Conservation (phyloP, 2,329 filamentous ascomycete species). For the Pseudogymnoascus sp. region DNA sequence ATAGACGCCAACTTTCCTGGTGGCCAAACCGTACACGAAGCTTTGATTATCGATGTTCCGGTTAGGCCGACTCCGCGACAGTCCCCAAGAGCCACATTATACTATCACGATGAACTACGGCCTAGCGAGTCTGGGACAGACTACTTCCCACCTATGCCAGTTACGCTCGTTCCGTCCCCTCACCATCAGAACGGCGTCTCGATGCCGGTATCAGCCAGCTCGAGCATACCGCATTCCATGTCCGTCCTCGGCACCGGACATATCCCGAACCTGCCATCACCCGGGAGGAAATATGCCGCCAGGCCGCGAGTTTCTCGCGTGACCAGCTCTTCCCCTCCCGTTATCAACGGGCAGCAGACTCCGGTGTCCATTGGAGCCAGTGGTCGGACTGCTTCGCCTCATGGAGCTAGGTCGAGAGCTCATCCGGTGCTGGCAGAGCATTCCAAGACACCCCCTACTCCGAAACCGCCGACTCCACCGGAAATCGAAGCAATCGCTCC, state of each 20-base stretch:
- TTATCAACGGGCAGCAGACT: conserved; percentile 35
- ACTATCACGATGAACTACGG: conserved; percentile 53
- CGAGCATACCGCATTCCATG: conserved; percentile 53
- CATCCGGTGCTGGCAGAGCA: conserved; percentile 49
- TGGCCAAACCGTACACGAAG: conserved; percentile 81
- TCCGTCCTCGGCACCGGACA: conserved; percentile 74
- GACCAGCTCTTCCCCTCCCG: conserved; percentile 74
- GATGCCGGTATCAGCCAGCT: conserved; percentile 19
- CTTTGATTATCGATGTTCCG: conserved; percentile 82
- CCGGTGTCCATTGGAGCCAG: conserved; percentile 18
- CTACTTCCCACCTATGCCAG: conserved; percentile 71
- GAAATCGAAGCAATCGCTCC: conserved; percentile 43
- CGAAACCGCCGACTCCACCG: conserved; percentile 41
- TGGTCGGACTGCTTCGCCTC: conserved; percentile 27
- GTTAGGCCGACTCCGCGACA: conserved; percentile 66
- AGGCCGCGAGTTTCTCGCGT: conserved; percentile 58
- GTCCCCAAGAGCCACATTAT: conserved; percentile 55
- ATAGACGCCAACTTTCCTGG: conserved; percentile 78
- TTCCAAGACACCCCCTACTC: conserved; percentile 34
- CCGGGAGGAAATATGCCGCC: conserved; percentile 53
- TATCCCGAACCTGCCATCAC: conserved; percentile 71
- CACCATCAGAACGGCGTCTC: conserved; percentile 24
- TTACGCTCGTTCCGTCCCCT: conserved; percentile 24
- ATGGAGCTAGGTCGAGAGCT: conserved; percentile 44
- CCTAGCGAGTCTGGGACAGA: conserved; percentile 64